Conservation (phyloP, 163 green algal species). For the Chlamydomonas reinhardtii region DNA sequence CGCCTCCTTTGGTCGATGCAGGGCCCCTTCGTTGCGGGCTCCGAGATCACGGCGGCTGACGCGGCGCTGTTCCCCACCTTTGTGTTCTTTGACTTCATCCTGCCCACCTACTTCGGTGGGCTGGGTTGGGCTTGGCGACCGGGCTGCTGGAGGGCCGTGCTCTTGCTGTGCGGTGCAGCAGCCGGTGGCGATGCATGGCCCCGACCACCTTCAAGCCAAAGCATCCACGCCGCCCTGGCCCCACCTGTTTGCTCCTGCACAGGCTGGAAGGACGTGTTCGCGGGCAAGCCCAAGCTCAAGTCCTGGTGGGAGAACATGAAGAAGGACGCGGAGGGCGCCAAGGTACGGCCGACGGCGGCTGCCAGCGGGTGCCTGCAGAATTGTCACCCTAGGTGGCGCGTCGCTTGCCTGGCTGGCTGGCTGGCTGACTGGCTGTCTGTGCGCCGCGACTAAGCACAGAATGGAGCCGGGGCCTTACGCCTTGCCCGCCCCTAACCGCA, state of each 20-base stretch:
- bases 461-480: no score
- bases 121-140: background rate
- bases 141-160: background rate
- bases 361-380: background rate
- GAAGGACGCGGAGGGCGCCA: slow-evolving; percentile 37
- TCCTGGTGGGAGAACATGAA: slow-evolving; percentile 73
- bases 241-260: no score
- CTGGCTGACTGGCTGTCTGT: no score
- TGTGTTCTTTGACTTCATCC: slow-evolving; percentile 68
- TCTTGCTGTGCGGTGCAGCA: no score
- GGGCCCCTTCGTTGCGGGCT: slow-evolving; percentile 72
- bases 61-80: slow-evolving; percentile 79
- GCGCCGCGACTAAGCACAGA: no score
- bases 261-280: slow-evolving; percentile 77
- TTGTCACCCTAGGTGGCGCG: no score
- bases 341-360: slow-evolving; percentile 29
- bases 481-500: no score
- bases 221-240: no score
- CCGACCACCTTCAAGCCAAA: no score
- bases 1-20: background rate
- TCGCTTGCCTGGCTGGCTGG: no score
- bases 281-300: slow-evolving; percentile 72
- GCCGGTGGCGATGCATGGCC: no score
- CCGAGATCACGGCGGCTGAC: slow-evolving; percentile 69
- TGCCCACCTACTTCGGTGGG: slow-evolving; percentile 54